Conservation (phyloP, 805 yeast species). For the Candida mattraensis region DNA sequence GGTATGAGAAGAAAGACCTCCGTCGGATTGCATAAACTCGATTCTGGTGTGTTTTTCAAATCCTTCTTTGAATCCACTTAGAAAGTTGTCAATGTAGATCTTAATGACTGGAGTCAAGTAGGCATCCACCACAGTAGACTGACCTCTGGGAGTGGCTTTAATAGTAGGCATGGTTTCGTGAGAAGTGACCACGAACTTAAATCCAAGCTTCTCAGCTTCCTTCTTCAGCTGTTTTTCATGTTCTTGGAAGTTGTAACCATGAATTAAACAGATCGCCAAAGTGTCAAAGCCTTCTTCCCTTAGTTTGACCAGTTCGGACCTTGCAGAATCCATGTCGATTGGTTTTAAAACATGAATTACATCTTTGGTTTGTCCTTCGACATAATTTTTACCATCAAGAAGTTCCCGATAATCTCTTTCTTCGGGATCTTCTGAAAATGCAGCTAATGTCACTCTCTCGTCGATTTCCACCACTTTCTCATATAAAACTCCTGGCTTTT, state of each 20-base stretch:
- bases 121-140: conserved; percentile 78
- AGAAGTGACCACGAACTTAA: conserved; percentile 63
- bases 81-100: conserved; percentile 58
- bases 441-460: conserved; percentile 80
- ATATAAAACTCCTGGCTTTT: conserved; percentile 67
- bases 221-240: conserved; percentile 61
- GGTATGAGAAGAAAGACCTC: conserved; percentile 83
- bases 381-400: conserved; percentile 28
- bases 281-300: conserved; percentile 60
- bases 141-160: conserved; percentile 68
- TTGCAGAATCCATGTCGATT: conserved; percentile 46
- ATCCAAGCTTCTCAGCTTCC: conserved; percentile 64
- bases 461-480: conserved; percentile 77
- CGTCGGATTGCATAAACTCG: conserved; percentile 94
- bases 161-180: conserved; percentile 73
- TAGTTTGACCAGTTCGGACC: conserved; percentile 40
- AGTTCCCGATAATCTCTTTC: conserved; percentile 14
- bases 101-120: conserved; percentile 76
- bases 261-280: conserved; percentile 68
- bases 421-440: conserved; percentile 17
- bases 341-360: conserved; percentile 52
- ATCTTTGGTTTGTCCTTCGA: conserved; percentile 65
- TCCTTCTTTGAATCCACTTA: conserved; percentile 56
- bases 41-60: conserved; percentile 49
- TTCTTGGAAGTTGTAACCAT: conserved; percentile 65